phyloP scores from a whole-genome alignment of 495 filamentous ascomycete genomes.

The Penicillium cosmopolitanum region DNA sequence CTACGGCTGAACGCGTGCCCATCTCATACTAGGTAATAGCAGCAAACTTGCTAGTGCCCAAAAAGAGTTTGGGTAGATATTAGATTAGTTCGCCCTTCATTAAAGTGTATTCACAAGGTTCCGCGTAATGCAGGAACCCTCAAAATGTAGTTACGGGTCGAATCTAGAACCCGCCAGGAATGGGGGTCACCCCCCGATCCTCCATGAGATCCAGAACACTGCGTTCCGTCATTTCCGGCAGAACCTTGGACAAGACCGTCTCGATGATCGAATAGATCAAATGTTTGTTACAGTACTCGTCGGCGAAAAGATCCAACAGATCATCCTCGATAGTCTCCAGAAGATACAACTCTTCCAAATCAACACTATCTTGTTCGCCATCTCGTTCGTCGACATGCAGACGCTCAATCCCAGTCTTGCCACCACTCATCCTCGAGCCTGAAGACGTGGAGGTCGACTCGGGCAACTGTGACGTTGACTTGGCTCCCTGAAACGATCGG shows the following conservation, averaged over 20 bases:
- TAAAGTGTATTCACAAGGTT: conserved; percentile 1
- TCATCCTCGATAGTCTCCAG: conserved; percentile 48
- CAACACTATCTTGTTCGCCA: conserved; percentile 24
- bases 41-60: too few relatives aligned
- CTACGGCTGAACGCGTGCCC: too few relatives aligned
- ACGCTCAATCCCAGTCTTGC: conserved; percentile 3
- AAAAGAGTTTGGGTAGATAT: neutral
- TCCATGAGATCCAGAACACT: conserved; percentile 73
- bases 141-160: conserved; percentile 4
- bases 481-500: conserved; percentile 14
- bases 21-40: too few relatives aligned
- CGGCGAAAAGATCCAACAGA: conserved; percentile 72
- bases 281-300: conserved; percentile 90
- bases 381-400: conserved; percentile 5
- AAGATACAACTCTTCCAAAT: conserved; percentile 43
- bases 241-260: conserved; percentile 71
- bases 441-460: conserved; percentile 7
- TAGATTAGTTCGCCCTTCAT: conserved; percentile 5
- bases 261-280: conserved; percentile 79
- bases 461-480: conserved; percentile 12
- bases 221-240: conserved; percentile 82
- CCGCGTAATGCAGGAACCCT: conserved; percentile 10
- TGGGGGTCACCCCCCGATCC: conserved; percentile 58
- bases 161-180: conserved; percentile 18
- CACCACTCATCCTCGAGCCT: neutral